Evolutionary conservation across 2,329 filamentous ascomycete genomes (phyloP).

Genomic region (Daldinia eschscholtzii): DNA sequence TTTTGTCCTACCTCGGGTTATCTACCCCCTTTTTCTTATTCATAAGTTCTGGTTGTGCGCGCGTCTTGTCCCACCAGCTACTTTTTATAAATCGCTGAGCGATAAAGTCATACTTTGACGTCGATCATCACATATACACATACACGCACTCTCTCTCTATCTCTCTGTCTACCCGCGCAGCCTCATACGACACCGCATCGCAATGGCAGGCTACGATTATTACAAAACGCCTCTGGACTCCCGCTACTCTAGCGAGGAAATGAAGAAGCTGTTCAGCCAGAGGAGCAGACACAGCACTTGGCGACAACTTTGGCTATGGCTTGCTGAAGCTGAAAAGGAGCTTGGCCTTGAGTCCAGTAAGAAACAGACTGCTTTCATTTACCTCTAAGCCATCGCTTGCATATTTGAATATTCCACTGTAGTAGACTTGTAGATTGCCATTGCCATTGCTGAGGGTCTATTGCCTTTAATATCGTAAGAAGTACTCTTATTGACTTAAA

Average conservation of each 20-base stretch:
- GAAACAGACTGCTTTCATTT: constrained; percentile 72
- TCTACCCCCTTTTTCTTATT: constrained; percentile 21
- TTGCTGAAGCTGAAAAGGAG: constrained; percentile 85
- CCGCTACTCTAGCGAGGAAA: constrained; percentile 80
- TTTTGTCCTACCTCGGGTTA: constrained; percentile 21
- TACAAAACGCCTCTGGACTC: constrained; percentile 77
- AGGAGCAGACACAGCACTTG: constrained; percentile 66
- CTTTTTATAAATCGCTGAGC: constrained; percentile 21
- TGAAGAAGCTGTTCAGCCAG: constrained; percentile 84
- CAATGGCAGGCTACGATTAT: constrained; percentile 58
- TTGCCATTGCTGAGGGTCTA: background rate
- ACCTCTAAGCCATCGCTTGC: background rate
- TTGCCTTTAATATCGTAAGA: background rate
- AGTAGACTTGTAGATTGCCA: background rate
- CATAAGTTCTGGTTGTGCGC: constrained; percentile 27
- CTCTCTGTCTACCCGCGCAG: constrained; percentile 11
- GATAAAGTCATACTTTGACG: constrained; percentile 22
- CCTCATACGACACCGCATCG: background rate
- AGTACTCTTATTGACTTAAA: constrained; percentile 52
- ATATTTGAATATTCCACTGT: background rate
- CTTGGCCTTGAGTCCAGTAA: constrained; percentile 74
- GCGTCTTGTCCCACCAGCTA: constrained; percentile 8
- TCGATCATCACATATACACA: background rate
- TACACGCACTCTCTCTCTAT: background rate
- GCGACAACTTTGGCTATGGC: constrained; percentile 86